Percentiles rank a stretch among this genome's conserved stretches.
Evolutionary conservation across 2,329 filamentous ascomycete genomes (phyloP).

Genomic region (Trichoderma arundinaceum): DNA sequence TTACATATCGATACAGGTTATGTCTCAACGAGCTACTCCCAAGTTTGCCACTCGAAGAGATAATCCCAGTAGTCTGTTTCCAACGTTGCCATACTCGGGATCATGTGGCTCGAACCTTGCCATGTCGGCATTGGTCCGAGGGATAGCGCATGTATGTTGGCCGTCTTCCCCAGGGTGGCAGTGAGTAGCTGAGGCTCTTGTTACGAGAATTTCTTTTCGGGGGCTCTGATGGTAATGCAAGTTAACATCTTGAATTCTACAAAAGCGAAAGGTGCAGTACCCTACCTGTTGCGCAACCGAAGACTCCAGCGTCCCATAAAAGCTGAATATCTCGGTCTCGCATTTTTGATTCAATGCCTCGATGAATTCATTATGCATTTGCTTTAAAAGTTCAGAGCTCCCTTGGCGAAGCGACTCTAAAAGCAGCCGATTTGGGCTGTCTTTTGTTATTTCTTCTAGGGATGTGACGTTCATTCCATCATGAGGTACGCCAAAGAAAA

Average conservation of each 20-base stretch:
- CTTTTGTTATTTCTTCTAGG: background rate
- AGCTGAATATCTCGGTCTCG: conserved; percentile 1
- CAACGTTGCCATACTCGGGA: background rate
- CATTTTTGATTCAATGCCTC: background rate
- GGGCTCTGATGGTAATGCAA: background rate
- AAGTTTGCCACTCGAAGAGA: background rate
- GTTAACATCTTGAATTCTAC: background rate
- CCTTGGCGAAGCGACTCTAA: background rate
- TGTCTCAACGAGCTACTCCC: too few relatives aligned
- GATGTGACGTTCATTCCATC: background rate
- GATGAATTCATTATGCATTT: background rate
- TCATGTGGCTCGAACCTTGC: conserved; percentile 1
- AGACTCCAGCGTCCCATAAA: conserved; percentile 9
- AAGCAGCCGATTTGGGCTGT: background rate
- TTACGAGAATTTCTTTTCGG: background rate
- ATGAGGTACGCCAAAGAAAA: conserved; percentile 15
- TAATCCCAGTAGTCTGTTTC: background rate
- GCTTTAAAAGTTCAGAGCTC: background rate
- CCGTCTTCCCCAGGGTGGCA: background rate
- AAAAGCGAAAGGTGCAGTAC: background rate
- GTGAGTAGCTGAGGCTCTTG: background rate
- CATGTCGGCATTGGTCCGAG: background rate
- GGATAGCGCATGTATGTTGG: background rate
- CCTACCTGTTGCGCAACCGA: background rate
- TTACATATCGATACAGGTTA: too few relatives aligned